phyloP scores from a whole-genome alignment of 2,329 filamentous ascomycete species.

The Alternaria gaisen region DNA sequence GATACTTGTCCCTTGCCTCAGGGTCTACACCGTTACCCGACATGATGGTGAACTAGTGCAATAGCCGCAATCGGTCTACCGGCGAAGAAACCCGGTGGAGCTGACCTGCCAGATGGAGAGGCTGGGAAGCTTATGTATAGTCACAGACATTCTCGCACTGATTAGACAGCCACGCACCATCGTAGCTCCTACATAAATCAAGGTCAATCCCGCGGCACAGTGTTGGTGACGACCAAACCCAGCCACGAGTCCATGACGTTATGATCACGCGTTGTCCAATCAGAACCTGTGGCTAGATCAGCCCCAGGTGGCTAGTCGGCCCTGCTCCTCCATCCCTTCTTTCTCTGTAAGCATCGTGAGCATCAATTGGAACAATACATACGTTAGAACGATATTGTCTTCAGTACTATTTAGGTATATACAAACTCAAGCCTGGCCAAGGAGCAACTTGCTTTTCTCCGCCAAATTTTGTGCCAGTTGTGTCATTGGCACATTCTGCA shows the following conservation, averaged over 20 bases:
- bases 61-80: background rate
- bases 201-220: background rate
- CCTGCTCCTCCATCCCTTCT: background rate
- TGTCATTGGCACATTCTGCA: slow-evolving; percentile 18
- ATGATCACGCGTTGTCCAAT: slow-evolving; percentile 10
- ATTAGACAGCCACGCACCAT: background rate
- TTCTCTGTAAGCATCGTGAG: background rate
- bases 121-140: background rate
- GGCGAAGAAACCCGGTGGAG: background rate
- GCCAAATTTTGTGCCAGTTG: slow-evolving; percentile 14
- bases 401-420: background rate
- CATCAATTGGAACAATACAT: background rate
- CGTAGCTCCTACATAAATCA: background rate
- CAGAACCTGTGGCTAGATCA: slow-evolving; percentile 5
- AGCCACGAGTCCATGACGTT: slow-evolving; percentile 15
- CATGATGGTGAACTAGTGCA: slow-evolving; percentile 1
- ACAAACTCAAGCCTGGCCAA: background rate
- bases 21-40: slow-evolving; percentile 38
- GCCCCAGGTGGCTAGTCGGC: background rate
- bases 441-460: slow-evolving; percentile 18
- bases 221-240: background rate
- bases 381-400: background rate
- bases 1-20: slow-evolving; percentile 47
- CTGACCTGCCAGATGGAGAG: background rate
- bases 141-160: background rate